phyloP scores from a whole-genome alignment of 2,329 filamentous ascomycete species.

The Colletotrichum horii region DNA sequence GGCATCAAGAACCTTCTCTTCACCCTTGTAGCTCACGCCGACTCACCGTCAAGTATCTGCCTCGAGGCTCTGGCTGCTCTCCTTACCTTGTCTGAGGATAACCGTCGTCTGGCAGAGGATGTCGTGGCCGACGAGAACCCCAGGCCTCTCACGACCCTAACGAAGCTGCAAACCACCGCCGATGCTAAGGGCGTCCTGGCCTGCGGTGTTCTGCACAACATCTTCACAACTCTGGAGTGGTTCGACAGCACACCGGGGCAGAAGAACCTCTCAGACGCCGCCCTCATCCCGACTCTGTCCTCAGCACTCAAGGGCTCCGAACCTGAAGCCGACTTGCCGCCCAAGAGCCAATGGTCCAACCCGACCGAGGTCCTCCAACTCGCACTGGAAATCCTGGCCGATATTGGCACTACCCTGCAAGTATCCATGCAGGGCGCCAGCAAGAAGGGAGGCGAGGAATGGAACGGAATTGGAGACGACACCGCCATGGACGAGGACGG shows the following conservation, averaged over 20 bases:
- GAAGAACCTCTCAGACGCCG: constrained; percentile 54
- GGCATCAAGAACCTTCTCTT: constrained; percentile 60
- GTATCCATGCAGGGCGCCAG: constrained; percentile 47
- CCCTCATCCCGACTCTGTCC: constrained; percentile 51
- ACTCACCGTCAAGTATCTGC: constrained; percentile 44
- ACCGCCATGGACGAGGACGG: constrained; percentile 42
- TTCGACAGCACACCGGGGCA: constrained; percentile 54
- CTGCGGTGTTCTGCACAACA: constrained; percentile 67
- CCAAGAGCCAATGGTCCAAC: constrained; percentile 42
- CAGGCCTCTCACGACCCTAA: constrained; percentile 54
- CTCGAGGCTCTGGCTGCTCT: constrained; percentile 60
- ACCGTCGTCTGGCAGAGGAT: constrained; percentile 54
- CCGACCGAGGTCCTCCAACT: constrained; percentile 54
- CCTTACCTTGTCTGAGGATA: constrained; percentile 66
- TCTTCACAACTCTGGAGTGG: constrained; percentile 61
- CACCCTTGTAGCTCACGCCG: constrained; percentile 50
- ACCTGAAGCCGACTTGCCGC: constrained; percentile 25
- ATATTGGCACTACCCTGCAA: constrained; percentile 66
- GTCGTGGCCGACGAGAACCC: constrained; percentile 55
- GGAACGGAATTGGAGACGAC: constrained; percentile 43
- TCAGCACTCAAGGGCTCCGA: constrained; percentile 40
- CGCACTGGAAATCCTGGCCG: constrained; percentile 67
- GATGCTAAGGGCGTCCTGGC: constrained; percentile 58
- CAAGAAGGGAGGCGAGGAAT: constrained; percentile 40
- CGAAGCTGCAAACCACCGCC: constrained; percentile 51